Evolutionary conservation across 805 yeast genomes (phyloP), one percentile per base, ranked within the genome.

Genomic region (Wickerhamiella sorbophila): DNA sequence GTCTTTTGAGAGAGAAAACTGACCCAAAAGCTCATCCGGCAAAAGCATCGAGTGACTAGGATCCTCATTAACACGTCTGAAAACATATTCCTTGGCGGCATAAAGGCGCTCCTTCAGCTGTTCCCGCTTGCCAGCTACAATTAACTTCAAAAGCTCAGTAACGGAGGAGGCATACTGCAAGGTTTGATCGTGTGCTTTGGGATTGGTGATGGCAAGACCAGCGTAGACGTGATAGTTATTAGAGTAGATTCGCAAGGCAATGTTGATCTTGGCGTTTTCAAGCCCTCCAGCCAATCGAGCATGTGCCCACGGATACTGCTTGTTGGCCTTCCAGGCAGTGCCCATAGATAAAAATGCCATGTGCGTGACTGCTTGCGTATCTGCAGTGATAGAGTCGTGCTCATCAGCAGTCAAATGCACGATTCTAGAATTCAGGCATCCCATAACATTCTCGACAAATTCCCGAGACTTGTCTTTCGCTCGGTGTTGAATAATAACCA

Each of bases 201-300:
- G 96, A 54, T 91, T 91, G 1, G 95, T 81, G 50, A 91, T 88
- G 8, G 97, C 96, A 53, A 91, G 67, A 0, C 98, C 98, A 4
- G 97, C 97, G 56, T 91, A 91, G 24, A 91, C 97, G 59, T 91
- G 98, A 94, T 95, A 91, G 61, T 87, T 86, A 61, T 87, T 91
- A 15, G 94, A 77, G 59, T 70, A 91, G 39, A 91, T 91, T 48
- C 98, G 68, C 57, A 91, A 63, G 1, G 97, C 81, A 26, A 91
- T 86, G 58, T 91, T 91, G 56, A 87, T 82, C 54, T 91, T 91
- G 14, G 95, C 97, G 58, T 91, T 88, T 58, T 91, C 98, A 37
- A 91, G 67, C 1, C 98, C 97, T 12, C 97, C 97, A 20, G 75
- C 64, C 88, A 95, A 86, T 55, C 79, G 74, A 3, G 77, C 70